Evolutionary conservation across 1,284 basidiomycete species (phyloP).

Genomic region (Ceratobasidium sp.): DNA sequence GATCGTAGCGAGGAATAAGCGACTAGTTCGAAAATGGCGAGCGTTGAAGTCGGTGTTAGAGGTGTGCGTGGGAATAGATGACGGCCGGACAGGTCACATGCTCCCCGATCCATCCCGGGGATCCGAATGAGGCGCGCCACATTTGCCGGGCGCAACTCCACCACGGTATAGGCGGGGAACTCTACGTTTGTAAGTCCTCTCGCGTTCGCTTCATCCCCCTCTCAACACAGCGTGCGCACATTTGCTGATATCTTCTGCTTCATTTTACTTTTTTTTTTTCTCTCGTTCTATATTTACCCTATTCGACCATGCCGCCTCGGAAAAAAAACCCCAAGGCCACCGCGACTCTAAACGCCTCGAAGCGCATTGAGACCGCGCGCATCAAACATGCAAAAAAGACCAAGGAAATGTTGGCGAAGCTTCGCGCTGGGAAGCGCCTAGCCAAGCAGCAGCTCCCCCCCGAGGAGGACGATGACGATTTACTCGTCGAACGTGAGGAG

Average conservation of each 20-base stretch:
- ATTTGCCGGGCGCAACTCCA: too few species aligned
- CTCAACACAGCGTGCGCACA: slow-evolving; percentile 1
- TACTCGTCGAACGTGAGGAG: not conserved
- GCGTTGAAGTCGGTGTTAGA: too few species aligned
- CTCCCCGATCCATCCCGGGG: too few species aligned
- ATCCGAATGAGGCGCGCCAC: too few species aligned
- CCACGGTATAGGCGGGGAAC: too few species aligned
- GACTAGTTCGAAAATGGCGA: too few species aligned
- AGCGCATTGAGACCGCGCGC: not conserved
- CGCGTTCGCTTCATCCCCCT: not conserved
- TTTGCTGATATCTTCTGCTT: not conserved
- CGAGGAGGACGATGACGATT: not conserved
- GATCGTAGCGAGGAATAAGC: too few species aligned
- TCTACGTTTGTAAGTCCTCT: too few species aligned
- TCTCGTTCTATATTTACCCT: not conserved
- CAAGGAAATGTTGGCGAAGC: not conserved
- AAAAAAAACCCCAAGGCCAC: not conserved
- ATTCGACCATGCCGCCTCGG: slow-evolving; percentile 8
- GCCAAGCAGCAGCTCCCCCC: not conserved
- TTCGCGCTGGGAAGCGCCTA: not conserved
- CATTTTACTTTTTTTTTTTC: not conserved
- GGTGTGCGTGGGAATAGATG: too few species aligned
- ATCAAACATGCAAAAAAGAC: not conserved
- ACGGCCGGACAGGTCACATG: too few species aligned
- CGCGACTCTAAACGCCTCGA: not conserved